phyloP scores from a whole-genome alignment of 2,329 filamentous ascomycete species.

The Fusarium pseudocircinatum region DNA sequence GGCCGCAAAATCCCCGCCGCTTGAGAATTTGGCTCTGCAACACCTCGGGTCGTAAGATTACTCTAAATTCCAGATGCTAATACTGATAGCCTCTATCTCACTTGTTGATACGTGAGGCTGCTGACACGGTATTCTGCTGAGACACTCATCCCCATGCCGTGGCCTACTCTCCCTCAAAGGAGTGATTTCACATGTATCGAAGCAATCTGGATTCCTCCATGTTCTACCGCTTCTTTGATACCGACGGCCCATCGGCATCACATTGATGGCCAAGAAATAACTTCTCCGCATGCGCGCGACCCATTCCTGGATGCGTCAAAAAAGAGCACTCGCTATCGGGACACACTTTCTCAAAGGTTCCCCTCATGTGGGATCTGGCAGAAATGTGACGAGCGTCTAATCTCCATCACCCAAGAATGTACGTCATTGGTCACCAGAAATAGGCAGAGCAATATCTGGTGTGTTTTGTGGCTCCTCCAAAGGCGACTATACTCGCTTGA shows the following conservation, averaged over 20 bases:
- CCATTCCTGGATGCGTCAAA: constrained; percentile 27
- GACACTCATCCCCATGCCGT: constrained; percentile 16
- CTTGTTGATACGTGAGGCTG: background rate
- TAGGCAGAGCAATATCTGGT: background rate
- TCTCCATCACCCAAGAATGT: background rate
- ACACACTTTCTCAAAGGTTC: background rate
- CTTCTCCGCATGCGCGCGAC: constrained; percentile 12
- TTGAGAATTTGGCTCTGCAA: background rate
- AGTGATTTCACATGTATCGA: background rate
- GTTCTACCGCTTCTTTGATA: background rate
- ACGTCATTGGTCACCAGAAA: constrained; percentile 23
- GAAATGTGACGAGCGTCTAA: constrained; percentile 12
- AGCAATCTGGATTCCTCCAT: background rate
- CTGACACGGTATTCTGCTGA: constrained; percentile 9
- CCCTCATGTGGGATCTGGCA: background rate
- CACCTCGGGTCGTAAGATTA: constrained; percentile 28
- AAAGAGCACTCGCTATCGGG: constrained; percentile 6
- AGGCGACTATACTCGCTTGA: constrained; percentile 22
- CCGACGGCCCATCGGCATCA: background rate
- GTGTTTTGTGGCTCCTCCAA: constrained; percentile 10
- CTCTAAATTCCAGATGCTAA: constrained; percentile 34
- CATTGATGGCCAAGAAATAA: constrained; percentile 5
- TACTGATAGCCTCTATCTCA: background rate
- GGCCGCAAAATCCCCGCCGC: constrained; percentile 21
- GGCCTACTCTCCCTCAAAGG: constrained; percentile 24